Evolutionary conservation across 257 asterid genomes (phyloP).

Genomic region (Scutellaria barbata): DNA sequence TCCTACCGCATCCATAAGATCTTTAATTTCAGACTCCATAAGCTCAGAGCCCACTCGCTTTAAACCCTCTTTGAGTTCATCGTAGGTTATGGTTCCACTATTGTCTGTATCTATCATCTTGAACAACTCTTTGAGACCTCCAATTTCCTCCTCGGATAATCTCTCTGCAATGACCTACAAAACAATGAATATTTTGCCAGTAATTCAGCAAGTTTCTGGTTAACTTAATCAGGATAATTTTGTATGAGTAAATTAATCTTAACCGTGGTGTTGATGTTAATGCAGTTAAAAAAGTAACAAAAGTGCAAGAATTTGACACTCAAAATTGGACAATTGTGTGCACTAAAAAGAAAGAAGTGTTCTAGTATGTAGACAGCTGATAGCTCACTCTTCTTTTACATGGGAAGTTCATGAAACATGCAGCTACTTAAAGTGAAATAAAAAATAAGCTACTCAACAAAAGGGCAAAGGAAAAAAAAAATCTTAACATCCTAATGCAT

Average conservation of each 20-base stretch:
- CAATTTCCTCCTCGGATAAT: conserved; percentile 94
- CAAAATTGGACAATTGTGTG: neutral
- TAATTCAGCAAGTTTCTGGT: conserved; percentile 12
- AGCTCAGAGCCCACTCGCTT: conserved; percentile 86
- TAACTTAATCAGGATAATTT: neutral
- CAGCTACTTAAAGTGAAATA: neutral
- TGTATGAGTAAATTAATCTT: neutral
- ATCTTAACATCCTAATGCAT: too few relatives aligned
- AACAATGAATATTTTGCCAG: conserved; percentile 27
- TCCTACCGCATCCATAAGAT: conserved; percentile 87
- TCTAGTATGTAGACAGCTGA: neutral
- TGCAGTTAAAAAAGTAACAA: neutral
- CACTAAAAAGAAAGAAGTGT: neutral
- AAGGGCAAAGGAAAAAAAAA: neutral
- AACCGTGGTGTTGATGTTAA: neutral
- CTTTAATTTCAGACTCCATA: conserved; percentile 93
- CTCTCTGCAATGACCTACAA: conserved; percentile 88
- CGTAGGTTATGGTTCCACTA: conserved; percentile 92
- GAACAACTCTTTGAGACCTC: conserved; percentile 87
- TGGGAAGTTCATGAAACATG: conserved; percentile 24
- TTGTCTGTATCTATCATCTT: conserved; percentile 90
- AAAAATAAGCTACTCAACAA: neutral
- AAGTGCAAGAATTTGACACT: neutral
- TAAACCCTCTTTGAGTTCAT: conserved; percentile 90
- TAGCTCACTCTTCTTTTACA: neutral